Conservation (phyloP, 2,329 filamentous ascomycete genomes). For the Sporothrix inflata region DNA sequence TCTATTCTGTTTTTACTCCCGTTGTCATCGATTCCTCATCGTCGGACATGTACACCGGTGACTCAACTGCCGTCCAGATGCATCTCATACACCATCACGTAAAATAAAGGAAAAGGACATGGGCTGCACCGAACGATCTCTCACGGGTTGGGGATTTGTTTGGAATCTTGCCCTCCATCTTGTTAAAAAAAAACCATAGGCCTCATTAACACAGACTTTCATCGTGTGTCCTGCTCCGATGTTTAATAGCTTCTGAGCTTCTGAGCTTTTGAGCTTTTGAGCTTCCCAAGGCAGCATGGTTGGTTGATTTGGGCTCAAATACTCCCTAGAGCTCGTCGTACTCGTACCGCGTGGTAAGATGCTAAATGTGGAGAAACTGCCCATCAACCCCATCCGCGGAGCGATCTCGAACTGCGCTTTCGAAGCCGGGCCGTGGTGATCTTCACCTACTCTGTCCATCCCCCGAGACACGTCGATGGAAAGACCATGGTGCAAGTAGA, state of each 20-base stretch:
- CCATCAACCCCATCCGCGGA: not conserved
- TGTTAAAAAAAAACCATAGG: not conserved
- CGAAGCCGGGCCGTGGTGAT: not conserved
- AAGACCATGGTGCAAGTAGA: not conserved
- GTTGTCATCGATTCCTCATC: not conserved
- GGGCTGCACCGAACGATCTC: not conserved
- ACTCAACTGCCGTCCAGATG: not conserved
- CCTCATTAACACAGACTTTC: not conserved
- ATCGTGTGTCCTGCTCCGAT: not conserved
- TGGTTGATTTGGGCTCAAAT: too few species aligned
- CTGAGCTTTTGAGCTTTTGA: not conserved
- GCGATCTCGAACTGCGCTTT: conserved; percentile 1
- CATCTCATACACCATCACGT: not conserved
- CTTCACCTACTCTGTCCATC: not conserved
- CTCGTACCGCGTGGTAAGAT: not conserved
- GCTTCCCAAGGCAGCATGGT: not conserved
- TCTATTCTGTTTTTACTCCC: too few species aligned
- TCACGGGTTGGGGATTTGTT: not conserved
- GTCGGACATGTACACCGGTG: not conserved
- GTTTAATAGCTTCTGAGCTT: too few species aligned
- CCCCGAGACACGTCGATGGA: not conserved
- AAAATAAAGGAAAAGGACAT: not conserved
- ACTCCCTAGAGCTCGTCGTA: too few species aligned
- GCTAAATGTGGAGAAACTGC: not conserved
- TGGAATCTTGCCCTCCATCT: not conserved